Evolutionary conservation across 2,329 filamentous ascomycete species (phyloP).

Genomic region (Sclerotinia sclerotiorum): DNA sequence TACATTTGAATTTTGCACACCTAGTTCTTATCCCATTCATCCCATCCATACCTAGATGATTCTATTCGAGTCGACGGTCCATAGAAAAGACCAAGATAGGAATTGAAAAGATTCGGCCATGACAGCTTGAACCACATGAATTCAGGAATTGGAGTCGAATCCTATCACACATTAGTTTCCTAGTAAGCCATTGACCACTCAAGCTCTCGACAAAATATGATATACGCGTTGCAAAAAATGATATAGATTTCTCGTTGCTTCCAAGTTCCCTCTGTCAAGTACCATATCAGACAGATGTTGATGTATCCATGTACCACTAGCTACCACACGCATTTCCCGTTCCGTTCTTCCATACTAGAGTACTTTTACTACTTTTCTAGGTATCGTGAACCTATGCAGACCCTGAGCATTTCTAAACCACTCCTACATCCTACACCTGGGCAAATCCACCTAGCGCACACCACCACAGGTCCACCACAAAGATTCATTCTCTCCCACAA

Average conservation of each 20-base stretch:
- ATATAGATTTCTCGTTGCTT: not conserved
- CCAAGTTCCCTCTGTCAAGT: not conserved
- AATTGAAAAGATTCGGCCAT: not conserved
- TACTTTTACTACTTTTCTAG: not conserved
- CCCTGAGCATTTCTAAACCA: constrained; percentile 7
- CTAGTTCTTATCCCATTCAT: not conserved
- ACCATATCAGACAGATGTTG: not conserved
- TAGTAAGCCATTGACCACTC: not conserved
- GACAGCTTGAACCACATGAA: not conserved
- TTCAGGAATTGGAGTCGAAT: not conserved
- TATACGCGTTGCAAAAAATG: not conserved
- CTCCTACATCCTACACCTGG: constrained; percentile 19
- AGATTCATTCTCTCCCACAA: constrained; percentile 16
- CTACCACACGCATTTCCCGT: constrained; percentile 4
- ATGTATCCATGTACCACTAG: not conserved
- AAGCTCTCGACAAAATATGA: not conserved
- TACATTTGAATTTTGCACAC: not conserved
- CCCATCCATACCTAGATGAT: constrained; percentile 6
- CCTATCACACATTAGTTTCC: not conserved
- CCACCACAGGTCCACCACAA: constrained; percentile 7
- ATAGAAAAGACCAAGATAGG: constrained; percentile 8
- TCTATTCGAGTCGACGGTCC: constrained; percentile 11
- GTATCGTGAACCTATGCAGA: constrained; percentile 3
- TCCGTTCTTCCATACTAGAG: constrained; percentile 7
- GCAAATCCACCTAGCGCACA: constrained; percentile 13